phyloP scores from a whole-genome alignment of 1,284 basidiomycete species.

The Cutaneotrichosporon spelunceum region DNA sequence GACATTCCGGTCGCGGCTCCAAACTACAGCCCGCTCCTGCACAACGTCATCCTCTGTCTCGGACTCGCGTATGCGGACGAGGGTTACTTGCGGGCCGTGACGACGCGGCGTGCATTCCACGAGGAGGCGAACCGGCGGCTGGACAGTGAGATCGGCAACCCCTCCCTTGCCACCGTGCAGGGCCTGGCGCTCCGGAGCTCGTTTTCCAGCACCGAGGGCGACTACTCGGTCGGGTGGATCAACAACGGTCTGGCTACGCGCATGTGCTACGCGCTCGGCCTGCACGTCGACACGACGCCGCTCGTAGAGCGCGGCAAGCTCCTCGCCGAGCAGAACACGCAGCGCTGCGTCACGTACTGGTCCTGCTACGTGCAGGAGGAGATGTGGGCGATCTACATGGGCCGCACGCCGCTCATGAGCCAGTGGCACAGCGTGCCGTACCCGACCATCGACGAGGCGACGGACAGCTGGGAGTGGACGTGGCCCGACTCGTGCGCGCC shows the following conservation, averaged over 20 bases:
- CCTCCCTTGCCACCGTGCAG: slow-evolving; percentile 61
- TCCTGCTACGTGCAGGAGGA: slow-evolving; percentile 34
- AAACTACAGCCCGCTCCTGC: slow-evolving; percentile 67
- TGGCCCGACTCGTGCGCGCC: slow-evolving; percentile 19
- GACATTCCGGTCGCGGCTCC: slow-evolving; percentile 46
- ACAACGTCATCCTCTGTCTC: slow-evolving; percentile 64
- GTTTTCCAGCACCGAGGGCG: slow-evolving; percentile 57
- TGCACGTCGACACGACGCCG: slow-evolving; percentile 28
- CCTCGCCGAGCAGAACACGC: slow-evolving; percentile 15
- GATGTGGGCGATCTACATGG: slow-evolving; percentile 37
- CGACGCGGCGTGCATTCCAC: slow-evolving; percentile 57
- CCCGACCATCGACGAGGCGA: slow-evolving; percentile 22
- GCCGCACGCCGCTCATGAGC: slow-evolving; percentile 26
- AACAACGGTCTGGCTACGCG: slow-evolving; percentile 29
- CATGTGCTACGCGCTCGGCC: slow-evolving; percentile 28
- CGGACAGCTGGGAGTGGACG: slow-evolving; percentile 28
- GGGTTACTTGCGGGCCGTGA: slow-evolving; percentile 54
- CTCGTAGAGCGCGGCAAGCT: slow-evolving; percentile 28
- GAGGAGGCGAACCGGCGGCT: slow-evolving; percentile 59
- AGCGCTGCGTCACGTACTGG: slow-evolving; percentile 36
- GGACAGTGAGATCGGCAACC: slow-evolving; percentile 59
- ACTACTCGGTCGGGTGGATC: slow-evolving; percentile 34
- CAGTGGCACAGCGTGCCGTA: slow-evolving; percentile 28
- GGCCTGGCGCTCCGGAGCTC: slow-evolving; percentile 60
- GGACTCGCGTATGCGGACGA: slow-evolving; percentile 62